Percentiles rank a stretch among this genome's conserved stretches.
These are phyloP conservation scores for Globisporangium alternatum DNA, from an alignment of 352 stramenopile species.

Conservation along the genomic window DNA sequence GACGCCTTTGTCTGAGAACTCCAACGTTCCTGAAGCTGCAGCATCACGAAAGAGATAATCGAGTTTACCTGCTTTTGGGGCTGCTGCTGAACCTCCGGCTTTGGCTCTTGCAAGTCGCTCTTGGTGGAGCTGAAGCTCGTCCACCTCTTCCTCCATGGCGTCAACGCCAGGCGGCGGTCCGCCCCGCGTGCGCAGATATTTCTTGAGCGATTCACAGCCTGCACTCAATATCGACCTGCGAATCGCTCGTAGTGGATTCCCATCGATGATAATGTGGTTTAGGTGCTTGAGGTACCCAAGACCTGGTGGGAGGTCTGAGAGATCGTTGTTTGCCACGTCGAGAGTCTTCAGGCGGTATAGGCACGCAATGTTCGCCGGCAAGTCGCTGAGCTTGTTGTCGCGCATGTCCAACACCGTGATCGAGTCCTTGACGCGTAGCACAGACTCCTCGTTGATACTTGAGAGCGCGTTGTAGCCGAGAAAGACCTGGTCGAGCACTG, in stretches of 20 bases:
- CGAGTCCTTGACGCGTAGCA: constrained; percentile 59
- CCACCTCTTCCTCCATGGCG: constrained; percentile 68
- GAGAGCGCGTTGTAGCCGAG: constrained; percentile 72
- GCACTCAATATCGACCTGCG: constrained; percentile 55
- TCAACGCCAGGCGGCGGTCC: constrained; percentile 48
- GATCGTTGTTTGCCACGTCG: constrained; percentile 79
- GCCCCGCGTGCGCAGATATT: constrained; percentile 74
- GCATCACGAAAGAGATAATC: constrained; percentile 53
- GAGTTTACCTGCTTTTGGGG: constrained; percentile 14
- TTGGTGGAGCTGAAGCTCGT: constrained; percentile 40
- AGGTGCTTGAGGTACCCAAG: constrained; percentile 79
- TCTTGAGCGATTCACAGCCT: constrained; percentile 80
- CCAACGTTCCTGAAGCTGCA: constrained; percentile 47
- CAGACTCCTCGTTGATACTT: constrained; percentile 50
- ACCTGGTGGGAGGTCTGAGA: constrained; percentile 68
- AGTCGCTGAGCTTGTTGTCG: constrained; percentile 70
- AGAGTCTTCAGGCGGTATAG: constrained; percentile 76
- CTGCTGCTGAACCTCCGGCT: neutral
- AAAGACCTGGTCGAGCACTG: constrained; percentile 69
- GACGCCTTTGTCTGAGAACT: constrained; percentile 40
- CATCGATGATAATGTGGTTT: constrained; percentile 73
- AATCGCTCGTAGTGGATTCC: constrained; percentile 74
- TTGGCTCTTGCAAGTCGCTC: constrained; percentile 10
- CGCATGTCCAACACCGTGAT: constrained; percentile 76
- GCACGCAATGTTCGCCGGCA: constrained; percentile 54